Evolutionary conservation across 2,329 filamentous ascomycete species (phyloP).

Genomic region (Alternaria longipes): DNA sequence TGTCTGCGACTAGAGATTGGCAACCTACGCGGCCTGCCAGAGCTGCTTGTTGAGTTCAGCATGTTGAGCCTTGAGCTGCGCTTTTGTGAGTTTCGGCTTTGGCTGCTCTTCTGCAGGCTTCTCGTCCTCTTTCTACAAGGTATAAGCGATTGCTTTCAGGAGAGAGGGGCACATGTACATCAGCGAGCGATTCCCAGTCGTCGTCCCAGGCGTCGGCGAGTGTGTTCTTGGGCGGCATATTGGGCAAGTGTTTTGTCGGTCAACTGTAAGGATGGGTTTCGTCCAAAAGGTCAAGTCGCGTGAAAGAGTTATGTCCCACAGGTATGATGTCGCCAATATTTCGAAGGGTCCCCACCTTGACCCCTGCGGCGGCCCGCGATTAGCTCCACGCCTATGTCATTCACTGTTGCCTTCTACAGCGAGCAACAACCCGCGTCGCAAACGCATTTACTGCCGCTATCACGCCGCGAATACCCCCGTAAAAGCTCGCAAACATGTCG

Average conservation of each 20-base stretch:
- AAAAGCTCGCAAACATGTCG: constrained; percentile 17
- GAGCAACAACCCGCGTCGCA: constrained; percentile 6
- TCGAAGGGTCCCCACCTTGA: constrained; percentile 13
- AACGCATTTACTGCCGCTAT: constrained; percentile 8
- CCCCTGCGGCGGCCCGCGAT: constrained; percentile 25
- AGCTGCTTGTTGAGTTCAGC: constrained; percentile 83
- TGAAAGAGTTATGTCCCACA: not conserved
- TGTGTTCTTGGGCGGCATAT: constrained; percentile 49
- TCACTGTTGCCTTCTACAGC: constrained; percentile 19
- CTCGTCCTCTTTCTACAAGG: constrained; percentile 48
- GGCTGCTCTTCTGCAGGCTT: constrained; percentile 51
- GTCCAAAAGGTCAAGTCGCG: not conserved
- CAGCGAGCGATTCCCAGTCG: constrained; percentile 84
- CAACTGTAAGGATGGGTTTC: not conserved
- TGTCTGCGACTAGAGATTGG: not conserved
- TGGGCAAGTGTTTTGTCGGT: constrained; percentile 11
- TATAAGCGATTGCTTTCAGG: constrained; percentile 28
- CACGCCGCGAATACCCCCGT: not conserved
- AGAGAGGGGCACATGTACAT: constrained; percentile 59
- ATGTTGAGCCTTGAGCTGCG: constrained; percentile 81
- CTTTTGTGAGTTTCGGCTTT: constrained; percentile 68
- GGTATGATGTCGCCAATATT: constrained; percentile 21
- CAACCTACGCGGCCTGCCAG: constrained; percentile 84
- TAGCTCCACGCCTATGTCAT: constrained; percentile 15
- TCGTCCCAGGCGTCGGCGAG: constrained; percentile 80